phyloP scores from a whole-genome alignment of 2,329 filamentous ascomycete species.

The Graphilbum fragrans region DNA sequence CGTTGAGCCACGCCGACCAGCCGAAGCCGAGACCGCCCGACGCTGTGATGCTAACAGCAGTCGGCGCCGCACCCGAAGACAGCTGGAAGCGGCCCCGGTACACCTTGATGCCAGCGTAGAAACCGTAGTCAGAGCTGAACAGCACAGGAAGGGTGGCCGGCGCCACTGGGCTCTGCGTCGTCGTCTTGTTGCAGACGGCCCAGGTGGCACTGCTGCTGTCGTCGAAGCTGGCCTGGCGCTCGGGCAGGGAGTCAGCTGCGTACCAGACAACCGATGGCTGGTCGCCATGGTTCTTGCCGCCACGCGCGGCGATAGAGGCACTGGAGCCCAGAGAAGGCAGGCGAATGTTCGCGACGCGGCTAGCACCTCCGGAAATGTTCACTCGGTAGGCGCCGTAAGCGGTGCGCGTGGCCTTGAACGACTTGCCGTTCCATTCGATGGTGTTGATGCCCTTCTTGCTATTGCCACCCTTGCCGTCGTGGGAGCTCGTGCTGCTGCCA shows the following conservation, averaged over 20 bases:
- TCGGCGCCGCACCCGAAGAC: constrained; percentile 20
- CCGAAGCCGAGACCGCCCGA: constrained; percentile 56
- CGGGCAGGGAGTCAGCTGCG: constrained; percentile 54
- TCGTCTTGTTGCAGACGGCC: constrained; percentile 43
- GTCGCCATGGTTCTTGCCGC: no score
- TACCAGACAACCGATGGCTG: constrained; percentile 33
- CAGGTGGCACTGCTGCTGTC: constrained; percentile 43
- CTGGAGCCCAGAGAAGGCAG: constrained; percentile 30
- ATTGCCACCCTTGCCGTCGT: background rate
- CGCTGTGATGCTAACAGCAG: constrained; percentile 38
- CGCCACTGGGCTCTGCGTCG: constrained; percentile 48
- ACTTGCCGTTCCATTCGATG: constrained; percentile 49
- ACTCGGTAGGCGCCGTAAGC: constrained; percentile 34
- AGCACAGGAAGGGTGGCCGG: constrained; percentile 47
- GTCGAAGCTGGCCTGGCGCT: constrained; percentile 51
- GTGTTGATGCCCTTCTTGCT: constrained; percentile 22
- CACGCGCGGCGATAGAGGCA: no score
- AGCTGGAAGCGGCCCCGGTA: constrained; percentile 51
- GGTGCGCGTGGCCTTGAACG: constrained; percentile 22
- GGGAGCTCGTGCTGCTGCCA: constrained; percentile 31
- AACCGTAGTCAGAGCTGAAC: constrained; percentile 59
- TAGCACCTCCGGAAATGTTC: constrained; percentile 38
- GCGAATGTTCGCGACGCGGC: constrained; percentile 18
- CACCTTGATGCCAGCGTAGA: constrained; percentile 50
- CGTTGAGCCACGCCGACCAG: constrained; percentile 49